Conservation (phyloP, 768 basidiomycete genomes). For the Lactarius akahatsu region DNA sequence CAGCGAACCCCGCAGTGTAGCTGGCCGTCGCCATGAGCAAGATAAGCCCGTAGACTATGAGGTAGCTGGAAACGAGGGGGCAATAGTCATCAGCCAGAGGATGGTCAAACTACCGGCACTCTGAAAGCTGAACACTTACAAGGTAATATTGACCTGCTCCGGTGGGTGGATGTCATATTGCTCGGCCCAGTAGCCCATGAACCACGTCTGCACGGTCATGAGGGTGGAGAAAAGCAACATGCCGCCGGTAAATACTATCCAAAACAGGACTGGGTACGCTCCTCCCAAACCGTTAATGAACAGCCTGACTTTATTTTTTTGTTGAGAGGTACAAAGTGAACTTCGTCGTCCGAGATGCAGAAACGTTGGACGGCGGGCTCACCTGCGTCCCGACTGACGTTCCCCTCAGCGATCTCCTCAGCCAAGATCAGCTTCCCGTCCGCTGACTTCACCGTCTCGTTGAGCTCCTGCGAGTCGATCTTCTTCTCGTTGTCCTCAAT, state of each 20-base stretch:
- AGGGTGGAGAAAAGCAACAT: constrained; percentile 32
- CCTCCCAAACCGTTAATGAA: constrained; percentile 35
- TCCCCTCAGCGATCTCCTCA: constrained; percentile 62
- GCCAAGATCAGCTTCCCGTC: constrained; percentile 62
- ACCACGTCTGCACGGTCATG: constrained; percentile 40
- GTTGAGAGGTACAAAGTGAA: constrained; percentile 20
- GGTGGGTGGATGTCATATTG: constrained; percentile 40
- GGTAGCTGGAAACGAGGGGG: constrained; percentile 41
- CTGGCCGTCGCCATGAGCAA: constrained; percentile 35
- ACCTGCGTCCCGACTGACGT: constrained; percentile 50
- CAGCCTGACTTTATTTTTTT: constrained; percentile 33
- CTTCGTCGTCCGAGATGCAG: too few species aligned
- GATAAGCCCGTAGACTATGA: constrained; percentile 43
- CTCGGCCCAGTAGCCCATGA: constrained; percentile 46
- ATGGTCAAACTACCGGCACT: too few species aligned
- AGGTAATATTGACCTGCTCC: constrained; percentile 37
- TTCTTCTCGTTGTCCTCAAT: constrained; percentile 34
- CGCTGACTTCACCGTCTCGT: constrained; percentile 28
- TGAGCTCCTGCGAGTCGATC: constrained; percentile 30
- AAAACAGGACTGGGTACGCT: constrained; percentile 34
- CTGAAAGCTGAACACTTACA: constrained; percentile 32
- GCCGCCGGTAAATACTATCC: constrained; percentile 34
- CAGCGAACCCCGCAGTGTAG: constrained; percentile 38
- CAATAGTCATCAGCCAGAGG: not conserved
- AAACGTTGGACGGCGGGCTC: constrained; percentile 29